A percentile compares a stretch with the other conserved stretches of the same genome.
phyloP scores from a whole-genome alignment of 2,329 filamentous ascomycete species.

The Juglanconis sp. region DNA sequence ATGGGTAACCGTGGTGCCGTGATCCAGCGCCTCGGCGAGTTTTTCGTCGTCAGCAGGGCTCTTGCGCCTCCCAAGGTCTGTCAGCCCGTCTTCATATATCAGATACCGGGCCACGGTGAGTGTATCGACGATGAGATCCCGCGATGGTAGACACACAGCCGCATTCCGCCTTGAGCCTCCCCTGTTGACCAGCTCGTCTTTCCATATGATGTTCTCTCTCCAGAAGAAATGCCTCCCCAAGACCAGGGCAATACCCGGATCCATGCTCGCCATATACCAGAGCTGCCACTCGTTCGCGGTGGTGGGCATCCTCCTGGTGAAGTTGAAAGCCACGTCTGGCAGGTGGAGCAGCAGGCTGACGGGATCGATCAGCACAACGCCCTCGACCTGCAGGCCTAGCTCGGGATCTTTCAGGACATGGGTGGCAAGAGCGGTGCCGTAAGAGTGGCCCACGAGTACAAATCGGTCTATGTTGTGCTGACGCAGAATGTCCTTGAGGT shows the following conservation, averaged over 20 bases:
- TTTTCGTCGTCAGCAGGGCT: not conserved
- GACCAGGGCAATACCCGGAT: slow-evolving; percentile 63
- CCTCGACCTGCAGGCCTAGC: slow-evolving; percentile 48
- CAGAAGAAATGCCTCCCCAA: slow-evolving; percentile 65
- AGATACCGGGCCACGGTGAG: slow-evolving; percentile 57
- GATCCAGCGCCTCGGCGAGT: slow-evolving; percentile 26
- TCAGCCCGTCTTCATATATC: slow-evolving; percentile 33
- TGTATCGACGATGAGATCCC: slow-evolving; percentile 65
- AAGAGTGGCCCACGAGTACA: slow-evolving; percentile 60
- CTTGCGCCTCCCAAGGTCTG: slow-evolving; percentile 8
- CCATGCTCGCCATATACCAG: slow-evolving; percentile 67
- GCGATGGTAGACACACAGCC: slow-evolving; percentile 56
- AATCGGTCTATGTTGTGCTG: slow-evolving; percentile 56
- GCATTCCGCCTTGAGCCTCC: slow-evolving; percentile 34
- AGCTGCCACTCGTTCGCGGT: slow-evolving; percentile 67
- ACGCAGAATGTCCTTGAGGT: slow-evolving; percentile 56
- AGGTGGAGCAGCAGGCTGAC: slow-evolving; percentile 66
- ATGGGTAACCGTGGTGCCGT: slow-evolving; percentile 23
- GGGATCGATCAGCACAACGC: slow-evolving; percentile 53
- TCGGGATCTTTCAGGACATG: slow-evolving; percentile 53
- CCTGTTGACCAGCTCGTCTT: slow-evolving; percentile 53
- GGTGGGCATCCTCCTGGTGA: slow-evolving; percentile 51
- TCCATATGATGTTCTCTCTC: slow-evolving; percentile 69
- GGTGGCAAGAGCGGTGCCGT: slow-evolving; percentile 61
- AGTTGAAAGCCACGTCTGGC: slow-evolving; percentile 70